Conservation (phyloP, 164 flowering plant species). For the Stephania yunnanensis region DNA sequence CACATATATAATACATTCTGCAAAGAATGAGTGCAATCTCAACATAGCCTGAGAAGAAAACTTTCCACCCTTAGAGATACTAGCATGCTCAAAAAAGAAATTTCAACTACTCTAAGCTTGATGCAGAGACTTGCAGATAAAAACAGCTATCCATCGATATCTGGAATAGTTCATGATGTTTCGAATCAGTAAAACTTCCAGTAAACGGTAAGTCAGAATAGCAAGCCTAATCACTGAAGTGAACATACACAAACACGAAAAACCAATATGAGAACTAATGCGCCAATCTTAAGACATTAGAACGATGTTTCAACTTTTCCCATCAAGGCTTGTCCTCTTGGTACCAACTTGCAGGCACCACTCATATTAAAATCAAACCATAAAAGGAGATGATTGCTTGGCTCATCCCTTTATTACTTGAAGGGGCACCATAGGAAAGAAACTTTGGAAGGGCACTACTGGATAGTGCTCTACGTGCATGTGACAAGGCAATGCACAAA, state of each 20-base stretch:
- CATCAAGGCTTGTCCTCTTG: not conserved
- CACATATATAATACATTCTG: not conserved
- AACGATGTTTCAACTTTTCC: not conserved
- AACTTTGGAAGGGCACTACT: not conserved
- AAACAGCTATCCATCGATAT: not conserved
- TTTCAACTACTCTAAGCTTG: not conserved
- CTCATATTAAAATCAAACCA: not conserved
- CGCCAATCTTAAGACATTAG: not conserved
- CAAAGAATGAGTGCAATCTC: not conserved
- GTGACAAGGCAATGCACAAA: constrained; percentile 6
- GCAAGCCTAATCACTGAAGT: not conserved
- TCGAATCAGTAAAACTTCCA: not conserved
- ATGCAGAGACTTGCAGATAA: too few species aligned
- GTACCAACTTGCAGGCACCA: not conserved
- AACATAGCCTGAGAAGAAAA: not conserved
- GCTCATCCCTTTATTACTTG: not conserved
- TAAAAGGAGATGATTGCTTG: not conserved
- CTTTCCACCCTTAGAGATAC: not conserved
- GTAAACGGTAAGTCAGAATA: not conserved
- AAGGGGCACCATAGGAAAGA: not conserved
- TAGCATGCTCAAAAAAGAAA: not conserved
- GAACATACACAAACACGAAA: too few species aligned
- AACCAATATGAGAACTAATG: not conserved
- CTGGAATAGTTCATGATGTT: not conserved
- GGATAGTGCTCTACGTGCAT: not conserved